These are phyloP conservation scores for Geotrichum fermentans DNA, from an alignment of 1,139 yeast genomes.

Conservation along the genomic window DNA sequence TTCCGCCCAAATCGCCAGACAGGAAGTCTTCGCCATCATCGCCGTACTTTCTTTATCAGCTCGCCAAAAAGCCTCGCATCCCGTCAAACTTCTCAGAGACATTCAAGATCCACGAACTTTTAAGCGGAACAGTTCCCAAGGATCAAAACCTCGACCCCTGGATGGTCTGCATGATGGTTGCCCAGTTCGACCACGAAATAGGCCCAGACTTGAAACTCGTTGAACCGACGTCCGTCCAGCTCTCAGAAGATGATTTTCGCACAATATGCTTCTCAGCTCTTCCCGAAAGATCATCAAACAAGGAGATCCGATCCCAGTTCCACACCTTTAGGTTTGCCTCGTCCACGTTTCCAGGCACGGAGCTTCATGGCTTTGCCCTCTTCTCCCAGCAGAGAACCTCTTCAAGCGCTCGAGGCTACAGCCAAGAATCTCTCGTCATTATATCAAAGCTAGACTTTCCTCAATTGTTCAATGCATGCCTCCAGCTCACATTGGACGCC, in stretches of 20 bases:
- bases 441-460: constrained; percentile 28
- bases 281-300: constrained; percentile 28
- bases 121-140: constrained; percentile 23
- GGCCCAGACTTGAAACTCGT: constrained; percentile 36
- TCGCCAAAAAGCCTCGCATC: background rate
- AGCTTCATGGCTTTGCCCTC: constrained; percentile 27
- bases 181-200: constrained; percentile 36
- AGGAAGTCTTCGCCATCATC: constrained; percentile 3
- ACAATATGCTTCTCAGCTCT: constrained; percentile 31
- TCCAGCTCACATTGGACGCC: constrained; percentile 22
- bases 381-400: constrained; percentile 28
- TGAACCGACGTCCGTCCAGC: constrained; percentile 29
- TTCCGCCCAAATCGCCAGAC: constrained; percentile 11
- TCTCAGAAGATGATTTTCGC: constrained; percentile 30
- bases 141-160: constrained; percentile 27
- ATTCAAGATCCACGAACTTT: constrained; percentile 28
- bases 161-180: constrained; percentile 32
- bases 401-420: constrained; percentile 27
- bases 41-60: background rate
- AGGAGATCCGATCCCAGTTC: constrained; percentile 20
- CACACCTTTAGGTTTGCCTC: constrained; percentile 26
- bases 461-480: constrained; percentile 26
- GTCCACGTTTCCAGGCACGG: constrained; percentile 12
- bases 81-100: constrained; percentile 27
- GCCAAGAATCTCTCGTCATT: constrained; percentile 32